Evolutionary conservation across 805 yeast species (phyloP), one percentile per base, ranked within the genome.

Genomic region (Clavispora asparagi): DNA sequence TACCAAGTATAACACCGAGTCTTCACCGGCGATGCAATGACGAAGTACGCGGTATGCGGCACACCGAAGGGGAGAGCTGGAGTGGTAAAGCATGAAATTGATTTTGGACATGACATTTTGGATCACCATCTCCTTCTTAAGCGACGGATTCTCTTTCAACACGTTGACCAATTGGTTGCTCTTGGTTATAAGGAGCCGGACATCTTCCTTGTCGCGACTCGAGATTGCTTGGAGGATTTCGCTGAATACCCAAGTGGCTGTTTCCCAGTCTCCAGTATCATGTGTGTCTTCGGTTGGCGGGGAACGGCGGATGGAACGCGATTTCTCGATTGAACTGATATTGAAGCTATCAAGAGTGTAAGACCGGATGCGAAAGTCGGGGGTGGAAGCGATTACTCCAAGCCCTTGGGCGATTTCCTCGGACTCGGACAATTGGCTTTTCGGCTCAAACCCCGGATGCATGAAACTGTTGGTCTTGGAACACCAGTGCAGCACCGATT

Each of bases 41-140:
- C 97, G 69, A 19, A 89, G 74, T 1, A 89, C 73, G 42, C 95
- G 71, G 61, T 82, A 89, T 0, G 91, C 96, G 2, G 89, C 76
- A 0, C 91, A 85, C 7, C 83, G 73, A 1, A 87, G 84, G 47
- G 80, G 82, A 27, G 82, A 73, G 40, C 78, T 74, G 7, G 70
- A 71, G 54, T 79, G 81, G 26, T 79, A 67, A 17, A 91, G 62
- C 59, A 89, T 69, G 17, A 75, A 73, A 55, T 82, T 86, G 10
- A 91, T 71, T 29, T 81, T 66, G 42, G 71, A 71, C 25, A 85
- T 69, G 43, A 84, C 76, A 1, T 81, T 77, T 17, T 78, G 71
- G 14, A 85, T 59, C 2, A 76, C 82, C 28, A 91, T 67, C 42
- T 88, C 95, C 30, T 76, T 69, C 56, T 81, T 80, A 30, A 89